phyloP scores from a whole-genome alignment of 441 rosid genomes.

The Brassica balearica region DNA sequence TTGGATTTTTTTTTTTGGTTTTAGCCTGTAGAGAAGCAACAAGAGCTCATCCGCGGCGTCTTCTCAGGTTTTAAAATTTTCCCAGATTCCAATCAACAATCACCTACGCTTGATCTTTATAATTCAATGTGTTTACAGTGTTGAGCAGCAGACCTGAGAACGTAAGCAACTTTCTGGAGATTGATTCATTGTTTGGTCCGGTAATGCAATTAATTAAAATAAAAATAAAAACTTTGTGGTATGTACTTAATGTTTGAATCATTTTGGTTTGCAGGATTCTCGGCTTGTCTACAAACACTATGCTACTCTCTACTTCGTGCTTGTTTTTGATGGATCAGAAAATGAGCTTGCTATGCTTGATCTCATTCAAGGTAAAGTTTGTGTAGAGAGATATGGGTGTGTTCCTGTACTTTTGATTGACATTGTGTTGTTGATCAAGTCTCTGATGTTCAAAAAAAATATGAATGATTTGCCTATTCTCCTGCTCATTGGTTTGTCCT shows the following conservation, averaged over 20 bases:
- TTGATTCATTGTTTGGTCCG: constrained; percentile 86
- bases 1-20: constrained; percentile 23
- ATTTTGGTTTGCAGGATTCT: constrained; percentile 57
- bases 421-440: background rate
- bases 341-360: constrained; percentile 96
- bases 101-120: no score
- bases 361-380: constrained; percentile 4
- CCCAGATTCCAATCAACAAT: background rate
- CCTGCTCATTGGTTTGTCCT: background rate
- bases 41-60: constrained; percentile 80
- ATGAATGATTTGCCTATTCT: background rate
- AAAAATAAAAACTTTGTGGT: no score
- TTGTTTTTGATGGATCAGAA: constrained; percentile 84
- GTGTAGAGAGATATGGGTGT: background rate
- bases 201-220: constrained; percentile 51
- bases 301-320: constrained; percentile 89
- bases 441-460: background rate
- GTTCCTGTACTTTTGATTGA: constrained; percentile 15
- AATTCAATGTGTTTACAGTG: constrained; percentile 54
- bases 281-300: constrained; percentile 90
- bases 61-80: constrained; percentile 58
- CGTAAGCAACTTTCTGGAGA: constrained; percentile 90
- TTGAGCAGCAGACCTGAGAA: constrained; percentile 88
- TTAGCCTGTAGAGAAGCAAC: constrained; percentile 87
- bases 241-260: background rate